Conservation (phyloP, 768 basidiomycete genomes). For the Tulasnella calospora region DNA sequence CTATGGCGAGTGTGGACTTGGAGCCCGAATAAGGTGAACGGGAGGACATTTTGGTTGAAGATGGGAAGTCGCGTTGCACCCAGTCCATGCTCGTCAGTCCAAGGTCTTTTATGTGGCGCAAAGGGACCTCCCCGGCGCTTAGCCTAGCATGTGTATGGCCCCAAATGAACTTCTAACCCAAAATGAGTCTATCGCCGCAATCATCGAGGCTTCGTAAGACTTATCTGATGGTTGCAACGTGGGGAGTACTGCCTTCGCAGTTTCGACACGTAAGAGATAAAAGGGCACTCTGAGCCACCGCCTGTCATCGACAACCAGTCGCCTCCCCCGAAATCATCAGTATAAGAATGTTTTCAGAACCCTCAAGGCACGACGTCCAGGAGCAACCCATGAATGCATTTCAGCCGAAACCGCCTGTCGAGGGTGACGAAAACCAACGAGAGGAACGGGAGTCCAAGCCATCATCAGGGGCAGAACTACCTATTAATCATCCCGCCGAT, state of each 20-base stretch:
- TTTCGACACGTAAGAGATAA: background rate
- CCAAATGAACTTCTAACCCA: background rate
- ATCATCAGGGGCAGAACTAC: background rate
- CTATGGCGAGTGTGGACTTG: background rate
- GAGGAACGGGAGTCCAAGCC: background rate
- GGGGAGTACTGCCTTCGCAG: background rate
- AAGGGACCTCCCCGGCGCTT: slow-evolving; percentile 1
- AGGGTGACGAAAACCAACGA: background rate
- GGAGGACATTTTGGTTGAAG: background rate
- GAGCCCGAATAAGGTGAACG: background rate
- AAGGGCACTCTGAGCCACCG: background rate
- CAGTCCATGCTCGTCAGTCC: background rate
- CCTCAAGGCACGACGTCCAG: background rate
- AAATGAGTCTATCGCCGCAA: background rate
- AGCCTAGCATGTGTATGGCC: background rate
- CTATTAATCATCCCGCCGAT: background rate
- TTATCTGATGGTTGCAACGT: background rate
- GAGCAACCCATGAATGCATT: background rate
- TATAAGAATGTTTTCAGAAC: background rate
- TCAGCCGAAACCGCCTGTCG: background rate
- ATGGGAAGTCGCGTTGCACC: background rate
- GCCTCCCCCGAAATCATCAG: background rate
- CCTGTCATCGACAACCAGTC: background rate
- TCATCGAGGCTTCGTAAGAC: background rate
- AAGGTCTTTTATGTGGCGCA: background rate